Percentiles rank a stretch among this genome's conserved stretches.
Conservation (phyloP, 306 rosid species). For the Begonia masoniana region DNA sequence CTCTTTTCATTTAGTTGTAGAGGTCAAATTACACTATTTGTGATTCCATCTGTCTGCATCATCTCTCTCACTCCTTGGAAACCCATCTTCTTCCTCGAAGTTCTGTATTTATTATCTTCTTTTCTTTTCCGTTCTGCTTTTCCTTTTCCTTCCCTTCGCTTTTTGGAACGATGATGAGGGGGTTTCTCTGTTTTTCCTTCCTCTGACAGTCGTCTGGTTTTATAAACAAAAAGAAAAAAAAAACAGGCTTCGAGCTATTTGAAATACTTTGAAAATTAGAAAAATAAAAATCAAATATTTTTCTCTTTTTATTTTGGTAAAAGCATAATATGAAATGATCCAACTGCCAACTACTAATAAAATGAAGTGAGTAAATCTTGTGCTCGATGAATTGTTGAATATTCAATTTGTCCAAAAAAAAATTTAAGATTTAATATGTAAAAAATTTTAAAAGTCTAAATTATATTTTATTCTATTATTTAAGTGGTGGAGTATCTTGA, state of each 20-base stretch:
- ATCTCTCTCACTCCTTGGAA: no score
- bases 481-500: no score
- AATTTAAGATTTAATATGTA: no score
- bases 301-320: background rate
- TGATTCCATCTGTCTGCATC: no score
- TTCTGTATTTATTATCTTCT: no score
- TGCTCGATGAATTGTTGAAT: background rate
- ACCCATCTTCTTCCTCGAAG: no score
- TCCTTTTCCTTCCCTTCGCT: constrained; percentile 10
- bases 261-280: constrained; percentile 6
- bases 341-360: constrained; percentile 54
- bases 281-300: background rate
- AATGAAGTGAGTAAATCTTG: constrained; percentile 14
- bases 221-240: constrained; percentile 9
- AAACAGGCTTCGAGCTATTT: background rate
- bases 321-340: constrained; percentile 29
- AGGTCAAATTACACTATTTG: no score
- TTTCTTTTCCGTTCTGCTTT: constrained; percentile 1
- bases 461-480: no score
- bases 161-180: constrained; percentile 43
- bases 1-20: no score
- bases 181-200: constrained; percentile 30
- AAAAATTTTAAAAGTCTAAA: no score
- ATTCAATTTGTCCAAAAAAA: no score
- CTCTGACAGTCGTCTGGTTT: constrained; percentile 20